Base-by-base conservation (phyloP, 2,329 filamentous ascomycete species). In the Aspergillus ustus region DNA sequence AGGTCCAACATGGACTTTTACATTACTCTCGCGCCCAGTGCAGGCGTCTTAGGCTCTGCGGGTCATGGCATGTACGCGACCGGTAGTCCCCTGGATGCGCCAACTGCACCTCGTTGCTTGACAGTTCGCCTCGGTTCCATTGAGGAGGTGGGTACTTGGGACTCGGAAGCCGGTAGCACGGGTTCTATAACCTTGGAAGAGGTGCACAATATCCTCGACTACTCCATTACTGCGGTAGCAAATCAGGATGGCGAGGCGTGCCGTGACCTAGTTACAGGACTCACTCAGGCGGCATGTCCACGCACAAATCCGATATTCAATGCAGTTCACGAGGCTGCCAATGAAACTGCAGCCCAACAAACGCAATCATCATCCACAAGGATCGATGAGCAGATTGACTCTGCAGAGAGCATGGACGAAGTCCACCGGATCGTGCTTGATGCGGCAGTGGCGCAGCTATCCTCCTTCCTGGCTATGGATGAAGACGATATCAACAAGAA, bases 401-500 rank as follows among this genome's bases (percentile, higher is more conserved):
- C n/a, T 44, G 37, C 52, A 8, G 31, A 28, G 6, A 53, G 22
- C 37, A 28, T 53, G 31, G 34, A 4, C 40, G 52, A 53, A 25
- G 37, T 53, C 8, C 20, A 43, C 34, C 15, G 15, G 52, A 53
- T 53, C 8, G 52, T 53, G 1, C 20, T 28, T n/a, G 19, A 40
- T 7, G 52, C 52, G 2, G 43, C 54, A 25, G 45, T 57, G 5
- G 25, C 37, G 13, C 52, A 53, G 34, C 52, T 53, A 20, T 37
- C 52, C 15, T 53, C 52, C 7, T 53, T 53, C 52, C 34, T 53
- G 31, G 52, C 52, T 22, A 11, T 53, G 2, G 52, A 53, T 17
- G n/a, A 34, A 25, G 52, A 53, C 7, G 52, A 53, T 4, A 53
- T 53, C 34, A 34, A 25, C n/a, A 20, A 48, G 20, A 25, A 25